Evolutionary conservation across 1,284 basidiomycete genomes (phyloP), one percentile per base, ranked within the genome.

Genomic region (Malassezia caprae): DNA sequence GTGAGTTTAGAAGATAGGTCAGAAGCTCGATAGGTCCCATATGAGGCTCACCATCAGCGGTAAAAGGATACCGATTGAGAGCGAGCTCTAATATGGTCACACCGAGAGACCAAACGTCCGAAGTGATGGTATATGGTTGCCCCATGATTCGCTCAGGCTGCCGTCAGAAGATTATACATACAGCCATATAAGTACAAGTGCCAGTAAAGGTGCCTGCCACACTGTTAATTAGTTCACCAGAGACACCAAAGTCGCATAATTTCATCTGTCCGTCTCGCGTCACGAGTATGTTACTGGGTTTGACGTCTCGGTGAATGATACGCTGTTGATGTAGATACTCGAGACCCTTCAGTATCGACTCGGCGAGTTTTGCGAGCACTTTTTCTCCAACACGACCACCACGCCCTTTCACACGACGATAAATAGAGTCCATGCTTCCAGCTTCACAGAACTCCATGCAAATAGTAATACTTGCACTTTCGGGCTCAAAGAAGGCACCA

Each of bases 101-200:
- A 21, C 91, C 93, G 27, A 89, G 85, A 1, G 91, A 96, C 91
- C 91, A 98, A n/a, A 98, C 90, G 73, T 98, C 91, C 21, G 90
- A 88, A 50, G 86, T 84, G 73, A 96, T 94, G 26, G 86, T 87
- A 76, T 96, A 96, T 49, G 85, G 82, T 53, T 85, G 80, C 8
- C 90, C 90, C 53, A 83, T 84, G 65, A 96, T 90, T 48, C 93
- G 83, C 76, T 96, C 93, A 41, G 93, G 93, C 86, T 91, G 68
- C 30, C 59, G 52, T 48, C 19, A 45, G 17, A 30, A 10, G 2
- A 1, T 11, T 1, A 13, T 27, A 82, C 88, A 76, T 67, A 91
- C 89, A 59, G 90, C 90, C 89, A 96, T 96, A 78, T 96, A 98
- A 71, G 88, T 88, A 67, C 87, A 88, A 2, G 93, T 96, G 1